Conservation (phyloP, 257 asterid species). For the Euphrasia confusa region DNA sequence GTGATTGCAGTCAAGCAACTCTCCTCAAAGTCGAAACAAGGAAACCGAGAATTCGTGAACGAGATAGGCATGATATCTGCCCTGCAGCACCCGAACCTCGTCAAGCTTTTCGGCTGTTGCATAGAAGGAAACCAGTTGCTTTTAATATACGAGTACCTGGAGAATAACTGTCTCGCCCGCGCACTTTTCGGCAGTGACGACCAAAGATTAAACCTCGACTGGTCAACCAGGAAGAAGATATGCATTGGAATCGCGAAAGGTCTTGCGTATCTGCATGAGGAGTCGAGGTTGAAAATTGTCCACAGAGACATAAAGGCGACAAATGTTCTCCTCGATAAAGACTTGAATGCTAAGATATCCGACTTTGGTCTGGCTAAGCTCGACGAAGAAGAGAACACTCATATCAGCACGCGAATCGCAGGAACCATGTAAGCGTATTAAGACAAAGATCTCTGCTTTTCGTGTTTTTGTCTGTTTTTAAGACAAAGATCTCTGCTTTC, state of each 20-base stretch:
- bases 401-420: conserved; percentile 78
- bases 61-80: conserved; percentile 89
- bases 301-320: conserved; percentile 83
- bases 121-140: conserved; percentile 66
- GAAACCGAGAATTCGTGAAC: conserved; percentile 70
- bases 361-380: conserved; percentile 89
- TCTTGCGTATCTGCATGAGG: conserved; percentile 80
- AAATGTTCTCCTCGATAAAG: conserved; percentile 74
- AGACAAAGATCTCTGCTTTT: neutral
- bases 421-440: conserved; percentile 58
- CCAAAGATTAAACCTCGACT: conserved; percentile 49
- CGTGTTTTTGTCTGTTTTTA: neutral
- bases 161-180: conserved; percentile 76
- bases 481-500: neutral
- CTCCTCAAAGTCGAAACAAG: conserved; percentile 76
- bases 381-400: conserved; percentile 74
- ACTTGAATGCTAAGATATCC: conserved; percentile 65
- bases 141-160: conserved; percentile 64
- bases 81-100: conserved; percentile 70
- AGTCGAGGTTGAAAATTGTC: conserved; percentile 75
- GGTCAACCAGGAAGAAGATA: conserved; percentile 55
- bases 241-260: conserved; percentile 70
- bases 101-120: conserved; percentile 69
- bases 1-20: conserved; percentile 78
- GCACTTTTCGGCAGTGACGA: conserved; percentile 60